Conservation (phyloP, 768 basidiomycete genomes). For the Amanita phalloides region DNA sequence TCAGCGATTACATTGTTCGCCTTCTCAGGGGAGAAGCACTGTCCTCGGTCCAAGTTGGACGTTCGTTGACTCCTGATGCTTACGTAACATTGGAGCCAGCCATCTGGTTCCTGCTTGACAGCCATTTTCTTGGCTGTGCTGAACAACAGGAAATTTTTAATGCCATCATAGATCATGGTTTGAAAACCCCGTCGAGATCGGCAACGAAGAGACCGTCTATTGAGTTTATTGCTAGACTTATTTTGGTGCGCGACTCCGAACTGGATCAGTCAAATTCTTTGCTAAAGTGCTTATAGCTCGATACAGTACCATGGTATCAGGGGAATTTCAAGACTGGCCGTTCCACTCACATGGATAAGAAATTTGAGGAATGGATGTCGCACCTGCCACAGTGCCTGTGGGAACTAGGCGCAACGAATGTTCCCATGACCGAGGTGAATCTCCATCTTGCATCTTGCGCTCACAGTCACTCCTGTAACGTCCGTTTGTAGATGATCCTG, state of each 20-base stretch:
- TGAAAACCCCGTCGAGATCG: slow-evolving; percentile 46
- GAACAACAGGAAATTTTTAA: slow-evolving; percentile 27
- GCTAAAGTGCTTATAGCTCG: slow-evolving; percentile 34
- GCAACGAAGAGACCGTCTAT: slow-evolving; percentile 56
- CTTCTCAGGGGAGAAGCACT: slow-evolving; percentile 43
- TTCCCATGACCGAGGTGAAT: slow-evolving; percentile 48
- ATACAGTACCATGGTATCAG: slow-evolving; percentile 39
- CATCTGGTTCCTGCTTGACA: slow-evolving; percentile 56
- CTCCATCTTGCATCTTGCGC: not conserved
- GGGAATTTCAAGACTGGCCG: slow-evolving; percentile 34
- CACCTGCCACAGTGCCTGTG: slow-evolving; percentile 77
- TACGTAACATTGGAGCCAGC: slow-evolving; percentile 67
- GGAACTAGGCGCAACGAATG: slow-evolving; percentile 62
- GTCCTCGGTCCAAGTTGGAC: slow-evolving; percentile 31
- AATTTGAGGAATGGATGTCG: slow-evolving; percentile 54
- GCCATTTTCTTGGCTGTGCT: slow-evolving; percentile 4
- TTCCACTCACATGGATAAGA: slow-evolving; percentile 16
- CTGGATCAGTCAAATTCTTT: not conserved
- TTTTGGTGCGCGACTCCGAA: slow-evolving; percentile 36
- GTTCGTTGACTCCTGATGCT: slow-evolving; percentile 40
- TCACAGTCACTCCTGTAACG: not conserved
- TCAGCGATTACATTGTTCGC: slow-evolving; percentile 50
- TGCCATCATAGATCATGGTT: slow-evolving; percentile 58
- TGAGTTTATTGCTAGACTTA: slow-evolving; percentile 64
- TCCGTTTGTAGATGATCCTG: slow-evolving; percentile 35